Evolutionary conservation across 108 stramenopile species (phyloP).

Genomic region (Mayamaea pseudoterrestris): DNA sequence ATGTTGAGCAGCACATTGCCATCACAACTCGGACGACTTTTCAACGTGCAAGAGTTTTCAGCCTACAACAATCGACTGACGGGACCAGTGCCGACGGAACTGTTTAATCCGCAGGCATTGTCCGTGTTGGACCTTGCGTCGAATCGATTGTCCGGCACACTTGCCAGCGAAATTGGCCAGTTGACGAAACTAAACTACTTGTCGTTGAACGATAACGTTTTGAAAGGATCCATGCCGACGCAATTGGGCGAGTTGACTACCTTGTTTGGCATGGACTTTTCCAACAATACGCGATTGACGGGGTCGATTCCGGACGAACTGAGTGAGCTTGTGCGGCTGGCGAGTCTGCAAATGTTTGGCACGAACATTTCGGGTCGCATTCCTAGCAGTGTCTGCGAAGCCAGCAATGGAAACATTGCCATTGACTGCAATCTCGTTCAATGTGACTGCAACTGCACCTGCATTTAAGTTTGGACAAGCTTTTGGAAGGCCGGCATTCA

Average conservation of each 20-base stretch:
- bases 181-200: not conserved
- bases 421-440: too few relatives aligned
- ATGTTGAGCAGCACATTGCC: conserved; percentile 17
- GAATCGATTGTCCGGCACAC: not conserved
- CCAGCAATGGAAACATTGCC: too few relatives aligned
- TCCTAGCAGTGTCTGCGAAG: too few relatives aligned
- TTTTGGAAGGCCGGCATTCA: too few relatives aligned
- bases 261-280: conserved; percentile 18
- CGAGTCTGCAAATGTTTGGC: conserved; percentile 38
- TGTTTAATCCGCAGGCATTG: conserved; percentile 34
- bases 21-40: not conserved
- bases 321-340: conserved; percentile 35
- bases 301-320: conserved; percentile 62
- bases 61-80: conserved; percentile 3
- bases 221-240: conserved; percentile 40
- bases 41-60: conserved; percentile 25
- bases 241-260: conserved; percentile 34
- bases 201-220: conserved; percentile 19
- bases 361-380: conserved; percentile 42
- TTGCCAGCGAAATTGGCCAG: not conserved
- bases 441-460: too few relatives aligned
- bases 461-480: too few relatives aligned
- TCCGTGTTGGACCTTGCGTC: conserved; percentile 31
- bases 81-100: conserved; percentile 13
- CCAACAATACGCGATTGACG: conserved; percentile 33